These are phyloP conservation scores for Grosmannia serpens DNA, from an alignment of 2,329 filamentous ascomycete species.

Conservation along the genomic window DNA sequence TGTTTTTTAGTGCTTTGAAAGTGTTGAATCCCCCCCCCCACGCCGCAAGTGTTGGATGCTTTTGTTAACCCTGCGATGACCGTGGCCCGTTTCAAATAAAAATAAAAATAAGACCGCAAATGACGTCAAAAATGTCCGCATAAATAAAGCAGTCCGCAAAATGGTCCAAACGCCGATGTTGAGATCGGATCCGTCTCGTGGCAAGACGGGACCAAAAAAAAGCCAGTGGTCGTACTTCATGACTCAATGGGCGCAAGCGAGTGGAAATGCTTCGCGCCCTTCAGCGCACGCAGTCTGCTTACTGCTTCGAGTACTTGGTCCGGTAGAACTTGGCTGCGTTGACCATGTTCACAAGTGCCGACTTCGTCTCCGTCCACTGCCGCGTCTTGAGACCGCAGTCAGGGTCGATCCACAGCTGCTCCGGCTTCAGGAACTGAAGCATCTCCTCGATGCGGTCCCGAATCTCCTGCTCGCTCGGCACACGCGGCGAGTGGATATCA, in stretches of 20 bases:
- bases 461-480: slow-evolving; percentile 96
- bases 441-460: slow-evolving; percentile 96
- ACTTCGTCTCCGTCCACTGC: slow-evolving; percentile 98
- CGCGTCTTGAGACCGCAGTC: slow-evolving; percentile 99
- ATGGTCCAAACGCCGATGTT: slow-evolving; percentile 14
- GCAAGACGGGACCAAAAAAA: slow-evolving; percentile 7
- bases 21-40: not conserved
- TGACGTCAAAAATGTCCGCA: slow-evolving; percentile 14
- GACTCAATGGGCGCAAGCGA: not conserved
- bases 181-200: slow-evolving; percentile 9
- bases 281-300: not conserved
- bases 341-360: slow-evolving; percentile 91
- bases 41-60: slow-evolving; percentile 12
- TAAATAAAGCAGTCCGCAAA: not conserved
- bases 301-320: slow-evolving; percentile 61
- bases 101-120: not conserved
- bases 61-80: not conserved
- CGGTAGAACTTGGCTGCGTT: slow-evolving; percentile 96
- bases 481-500: slow-evolving; percentile 98
- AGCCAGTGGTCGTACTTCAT: slow-evolving; percentile 10
- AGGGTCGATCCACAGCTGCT: slow-evolving; percentile 99
- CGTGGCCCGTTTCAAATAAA: not conserved
- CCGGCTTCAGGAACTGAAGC: slow-evolving; percentile 91
- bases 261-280: not conserved
- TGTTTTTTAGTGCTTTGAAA: slow-evolving; percentile 10